Percentiles rank a stretch among this genome's conserved stretches.
These are phyloP conservation scores for Tinospora cordifolia DNA, from an alignment of 164 flowering plant species.

Conservation along the genomic window DNA sequence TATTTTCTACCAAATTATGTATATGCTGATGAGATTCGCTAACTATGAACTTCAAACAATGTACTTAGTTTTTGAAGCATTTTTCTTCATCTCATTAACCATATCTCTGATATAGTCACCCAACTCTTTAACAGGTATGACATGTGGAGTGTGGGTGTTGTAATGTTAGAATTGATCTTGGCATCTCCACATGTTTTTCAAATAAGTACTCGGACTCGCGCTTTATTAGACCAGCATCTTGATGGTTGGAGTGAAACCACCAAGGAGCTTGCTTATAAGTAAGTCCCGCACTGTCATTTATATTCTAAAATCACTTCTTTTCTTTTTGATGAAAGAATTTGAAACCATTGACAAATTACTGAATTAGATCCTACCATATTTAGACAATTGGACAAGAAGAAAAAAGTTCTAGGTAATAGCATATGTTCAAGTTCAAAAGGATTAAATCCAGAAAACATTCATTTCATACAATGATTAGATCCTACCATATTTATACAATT, in stretches of 20 bases:
- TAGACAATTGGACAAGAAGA: neutral
- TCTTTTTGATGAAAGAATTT: neutral
- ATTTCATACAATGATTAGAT: too few relatives aligned
- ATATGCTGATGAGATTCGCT: neutral
- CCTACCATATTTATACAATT: neutral
- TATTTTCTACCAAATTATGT: neutral
- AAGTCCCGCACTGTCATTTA: conserved; percentile 22
- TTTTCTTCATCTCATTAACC: neutral
- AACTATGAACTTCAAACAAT: conserved; percentile 3
- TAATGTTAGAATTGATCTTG: conserved; percentile 79
- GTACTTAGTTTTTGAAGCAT: neutral
- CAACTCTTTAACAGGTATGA: conserved; percentile 59
- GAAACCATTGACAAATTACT: neutral
- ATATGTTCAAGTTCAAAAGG: neutral
- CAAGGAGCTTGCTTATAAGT: conserved; percentile 89
- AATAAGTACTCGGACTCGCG: conserved; percentile 55
- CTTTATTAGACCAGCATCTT: conserved; percentile 75
- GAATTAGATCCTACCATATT: neutral
- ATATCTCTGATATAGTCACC: conserved; percentile 5
- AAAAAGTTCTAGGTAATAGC: neutral
- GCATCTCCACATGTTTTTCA: conserved; percentile 95
- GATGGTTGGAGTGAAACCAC: conserved; percentile 77
- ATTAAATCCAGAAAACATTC: too few relatives aligned
- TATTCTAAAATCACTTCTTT: neutral
- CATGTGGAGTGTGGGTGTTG: conserved; percentile 99